These are phyloP conservation scores for Sanghuangporus weigelae DNA, from an alignment of 1,284 basidiomycete species.

Conservation along the genomic window DNA sequence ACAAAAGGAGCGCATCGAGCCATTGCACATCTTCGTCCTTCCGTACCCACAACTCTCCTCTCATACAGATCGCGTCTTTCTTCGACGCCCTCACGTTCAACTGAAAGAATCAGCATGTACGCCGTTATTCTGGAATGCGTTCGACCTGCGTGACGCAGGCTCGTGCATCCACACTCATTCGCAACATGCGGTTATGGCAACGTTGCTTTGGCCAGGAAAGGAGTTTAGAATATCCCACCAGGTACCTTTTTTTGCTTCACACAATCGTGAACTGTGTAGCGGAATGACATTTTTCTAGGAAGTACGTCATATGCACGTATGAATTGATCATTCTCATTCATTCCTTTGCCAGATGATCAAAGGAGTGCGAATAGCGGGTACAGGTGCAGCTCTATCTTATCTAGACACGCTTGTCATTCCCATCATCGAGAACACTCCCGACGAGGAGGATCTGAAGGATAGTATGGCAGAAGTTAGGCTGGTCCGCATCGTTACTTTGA, in stretches of 20 bases:
- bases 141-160: conserved; percentile 68
- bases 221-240: conserved; percentile 78
- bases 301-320: conserved; percentile 24
- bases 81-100: conserved; percentile 61
- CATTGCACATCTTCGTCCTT: conserved; percentile 80
- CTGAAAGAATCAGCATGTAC: conserved; percentile 82
- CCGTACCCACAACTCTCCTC: conserved; percentile 70
- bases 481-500: neutral
- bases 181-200: conserved; percentile 83
- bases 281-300: conserved; percentile 27
- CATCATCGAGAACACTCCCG: conserved; percentile 85
- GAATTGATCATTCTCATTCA: neutral
- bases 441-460: conserved; percentile 81
- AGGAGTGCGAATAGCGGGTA: conserved; percentile 74
- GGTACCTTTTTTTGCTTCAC: conserved; percentile 28
- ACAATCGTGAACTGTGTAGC: conserved; percentile 14
- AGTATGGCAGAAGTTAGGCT: conserved; percentile 62
- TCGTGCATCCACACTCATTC: conserved; percentile 88
- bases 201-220: conserved; percentile 64
- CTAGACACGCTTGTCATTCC: conserved; percentile 82
- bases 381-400: conserved; percentile 67
- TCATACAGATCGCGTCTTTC: conserved; percentile 63
- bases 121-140: conserved; percentile 89
- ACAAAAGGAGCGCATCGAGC: conserved; percentile 81
- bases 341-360: conserved; percentile 72